Conservation (phyloP, 495 filamentous ascomycete species). For the Durotheca rogersii region DNA sequence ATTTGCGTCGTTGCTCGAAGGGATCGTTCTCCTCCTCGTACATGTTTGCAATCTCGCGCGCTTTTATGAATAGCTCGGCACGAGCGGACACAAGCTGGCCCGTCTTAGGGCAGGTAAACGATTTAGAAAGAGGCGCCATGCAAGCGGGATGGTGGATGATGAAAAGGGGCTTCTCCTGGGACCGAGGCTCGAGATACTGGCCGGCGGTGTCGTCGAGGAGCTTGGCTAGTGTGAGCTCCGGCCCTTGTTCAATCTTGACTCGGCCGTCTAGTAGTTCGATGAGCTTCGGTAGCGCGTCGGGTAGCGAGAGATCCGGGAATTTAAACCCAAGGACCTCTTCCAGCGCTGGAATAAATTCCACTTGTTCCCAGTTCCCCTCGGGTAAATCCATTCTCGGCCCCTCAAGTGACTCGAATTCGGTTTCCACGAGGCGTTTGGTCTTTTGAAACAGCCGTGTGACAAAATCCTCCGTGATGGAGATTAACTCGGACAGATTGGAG, state of each 20-base stretch:
- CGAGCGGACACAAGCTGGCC: conserved; percentile 71
- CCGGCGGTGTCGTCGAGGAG: conserved; percentile 83
- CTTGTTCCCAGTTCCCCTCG: conserved; percentile 51
- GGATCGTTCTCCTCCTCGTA: conserved; percentile 99
- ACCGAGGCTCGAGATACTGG: conserved; percentile 68
- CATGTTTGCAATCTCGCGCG: conserved; percentile 82
- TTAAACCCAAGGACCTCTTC: conserved; percentile 61
- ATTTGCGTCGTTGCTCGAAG: conserved; percentile 81
- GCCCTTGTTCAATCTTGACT: conserved; percentile 53
- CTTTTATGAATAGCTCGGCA: conserved; percentile 82
- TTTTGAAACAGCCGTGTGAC: conserved; percentile 58
- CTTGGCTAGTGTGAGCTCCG: conserved; percentile 65
- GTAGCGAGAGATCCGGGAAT: conserved; percentile 66
- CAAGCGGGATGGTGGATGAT: conserved; percentile 89
- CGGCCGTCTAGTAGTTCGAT: conserved; percentile 54
- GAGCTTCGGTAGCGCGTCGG: conserved; percentile 58
- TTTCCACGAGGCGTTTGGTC: conserved; percentile 51
- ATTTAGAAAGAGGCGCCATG: conserved; percentile 90
- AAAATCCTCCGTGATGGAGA: conserved; percentile 68
- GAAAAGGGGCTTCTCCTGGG: conserved; percentile 72
- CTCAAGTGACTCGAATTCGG: conserved; percentile 47
- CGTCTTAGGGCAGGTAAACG: conserved; percentile 62
- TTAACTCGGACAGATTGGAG: conserved; percentile 73
- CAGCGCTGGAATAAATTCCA: conserved; percentile 82
- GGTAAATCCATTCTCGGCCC: conserved; percentile 51